phyloP scores from a whole-genome alignment of 257 asterid genomes.

The Nicotiana tomentosiformis region DNA sequence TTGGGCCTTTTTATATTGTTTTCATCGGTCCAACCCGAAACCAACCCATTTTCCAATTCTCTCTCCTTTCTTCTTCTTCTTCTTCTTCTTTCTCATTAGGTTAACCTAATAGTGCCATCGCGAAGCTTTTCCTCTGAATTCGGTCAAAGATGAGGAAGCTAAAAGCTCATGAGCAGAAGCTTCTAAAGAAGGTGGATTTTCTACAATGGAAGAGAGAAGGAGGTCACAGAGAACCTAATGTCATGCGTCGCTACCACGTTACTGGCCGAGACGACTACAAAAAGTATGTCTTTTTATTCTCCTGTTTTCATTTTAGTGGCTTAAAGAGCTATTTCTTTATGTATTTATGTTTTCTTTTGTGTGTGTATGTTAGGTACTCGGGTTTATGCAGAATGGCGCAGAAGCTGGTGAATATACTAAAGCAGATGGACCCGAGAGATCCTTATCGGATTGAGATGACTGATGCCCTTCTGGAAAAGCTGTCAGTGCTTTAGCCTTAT shows the following conservation, averaged over 20 bases:
- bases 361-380: constrained; percentile 51
- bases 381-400: constrained; percentile 76
- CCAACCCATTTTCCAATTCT: neutral
- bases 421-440: constrained; percentile 83
- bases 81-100: neutral
- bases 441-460: constrained; percentile 87
- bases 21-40: neutral
- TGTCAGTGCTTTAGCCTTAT: constrained; percentile 38
- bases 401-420: constrained; percentile 78
- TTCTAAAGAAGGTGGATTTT: constrained; percentile 70
- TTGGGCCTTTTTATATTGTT: neutral
- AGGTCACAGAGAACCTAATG: constrained; percentile 70
- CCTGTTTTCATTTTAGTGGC: neutral
- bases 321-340: neutral
- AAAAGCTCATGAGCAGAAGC: constrained; percentile 76
- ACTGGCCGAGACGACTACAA: constrained; percentile 90
- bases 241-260: constrained; percentile 74
- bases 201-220: constrained; percentile 93
- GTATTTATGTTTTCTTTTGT: neutral
- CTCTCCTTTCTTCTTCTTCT: neutral
- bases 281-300: constrained; percentile 29
- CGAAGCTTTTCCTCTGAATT: neutral
- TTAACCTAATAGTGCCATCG: neutral
- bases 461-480: constrained; percentile 79
- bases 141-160: constrained; percentile 66